Evolutionary conservation across 2,329 filamentous ascomycete species (phyloP).

Genomic region (Fonsecaea erecta): DNA sequence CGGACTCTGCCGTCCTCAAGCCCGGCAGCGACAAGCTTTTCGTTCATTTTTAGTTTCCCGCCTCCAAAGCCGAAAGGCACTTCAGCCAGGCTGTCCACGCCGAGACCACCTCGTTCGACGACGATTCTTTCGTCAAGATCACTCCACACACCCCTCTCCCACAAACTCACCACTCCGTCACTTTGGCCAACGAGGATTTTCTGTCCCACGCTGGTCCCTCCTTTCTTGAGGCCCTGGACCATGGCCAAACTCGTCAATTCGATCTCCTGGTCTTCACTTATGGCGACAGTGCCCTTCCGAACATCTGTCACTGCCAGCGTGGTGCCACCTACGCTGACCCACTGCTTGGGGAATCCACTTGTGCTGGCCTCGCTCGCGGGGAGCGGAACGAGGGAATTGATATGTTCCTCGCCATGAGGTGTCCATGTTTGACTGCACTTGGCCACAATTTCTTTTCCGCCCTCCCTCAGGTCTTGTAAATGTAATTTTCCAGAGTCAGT

Average conservation of each 20-base stretch:
- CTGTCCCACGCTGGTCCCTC: slow-evolving; percentile 69
- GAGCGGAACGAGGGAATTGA: slow-evolving; percentile 83
- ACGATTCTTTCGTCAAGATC: slow-evolving; percentile 90
- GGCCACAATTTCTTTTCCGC: slow-evolving; percentile 47
- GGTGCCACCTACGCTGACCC: slow-evolving; percentile 89
- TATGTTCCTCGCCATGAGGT: slow-evolving; percentile 83
- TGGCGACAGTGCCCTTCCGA: slow-evolving; percentile 80
- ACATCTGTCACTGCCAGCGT: slow-evolving; percentile 90
- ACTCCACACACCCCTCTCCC: slow-evolving; percentile 94
- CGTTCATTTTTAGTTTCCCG: slow-evolving; percentile 65
- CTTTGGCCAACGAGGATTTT: slow-evolving; percentile 78
- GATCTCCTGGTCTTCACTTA: slow-evolving; percentile 93
- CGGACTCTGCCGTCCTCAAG: slow-evolving; percentile 79
- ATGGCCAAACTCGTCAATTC: slow-evolving; percentile 83
- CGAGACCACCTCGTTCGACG: slow-evolving; percentile 75
- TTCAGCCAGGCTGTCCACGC: slow-evolving; percentile 75
- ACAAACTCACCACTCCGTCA: slow-evolving; percentile 83
- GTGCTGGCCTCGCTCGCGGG: slow-evolving; percentile 80
- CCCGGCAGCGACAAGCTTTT: slow-evolving; percentile 68
- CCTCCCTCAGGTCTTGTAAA: slow-evolving; percentile 75
- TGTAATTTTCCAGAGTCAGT: slow-evolving; percentile 90
- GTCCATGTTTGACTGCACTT: slow-evolving; percentile 72
- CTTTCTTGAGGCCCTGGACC: slow-evolving; percentile 74
- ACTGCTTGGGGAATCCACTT: slow-evolving; percentile 89
- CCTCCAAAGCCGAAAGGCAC: slow-evolving; percentile 72